Evolutionary conservation across 257 asterid genomes (phyloP).

Genomic region (Datura wrightii): DNA sequence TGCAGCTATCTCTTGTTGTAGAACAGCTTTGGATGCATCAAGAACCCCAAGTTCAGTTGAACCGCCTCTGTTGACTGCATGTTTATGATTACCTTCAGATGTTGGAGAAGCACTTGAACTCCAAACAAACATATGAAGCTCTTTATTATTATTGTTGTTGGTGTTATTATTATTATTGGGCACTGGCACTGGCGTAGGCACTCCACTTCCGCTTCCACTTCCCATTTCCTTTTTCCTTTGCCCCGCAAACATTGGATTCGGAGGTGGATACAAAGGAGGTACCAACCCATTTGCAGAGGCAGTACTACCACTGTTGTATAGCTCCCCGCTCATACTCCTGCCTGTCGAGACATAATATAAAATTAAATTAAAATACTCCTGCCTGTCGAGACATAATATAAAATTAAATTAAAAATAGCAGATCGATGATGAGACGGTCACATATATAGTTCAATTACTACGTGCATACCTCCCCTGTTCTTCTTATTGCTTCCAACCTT

Average conservation of each 20-base stretch:
- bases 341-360: conserved; percentile 38
- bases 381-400: conserved; percentile 38
- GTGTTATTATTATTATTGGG: background rate
- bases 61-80: conserved; percentile 55
- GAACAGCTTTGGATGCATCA: conserved; percentile 61
- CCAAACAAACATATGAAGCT: conserved; percentile 94
- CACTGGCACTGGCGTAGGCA: background rate
- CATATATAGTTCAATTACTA: background rate
- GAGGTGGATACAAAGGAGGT: conserved; percentile 69
- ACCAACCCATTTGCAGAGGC: conserved; percentile 19
- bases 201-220: conserved; percentile 33
- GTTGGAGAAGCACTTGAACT: conserved; percentile 95
- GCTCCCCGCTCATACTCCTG: conserved; percentile 82
- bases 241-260: conserved; percentile 77
- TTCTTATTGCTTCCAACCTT: conserved; percentile 55
- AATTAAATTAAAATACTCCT: conserved; percentile 43
- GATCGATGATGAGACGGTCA: background rate
- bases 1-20: conserved; percentile 57
- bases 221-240: conserved; percentile 64
- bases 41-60: conserved; percentile 50
- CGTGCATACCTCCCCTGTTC: conserved; percentile 23
- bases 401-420: background rate
- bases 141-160: conserved; percentile 57
- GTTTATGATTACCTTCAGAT: conserved; percentile 69
- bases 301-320: conserved; percentile 40